Evolutionary conservation across 164 flowering plant genomes (phyloP).

Genomic region (Protea cynaroides): DNA sequence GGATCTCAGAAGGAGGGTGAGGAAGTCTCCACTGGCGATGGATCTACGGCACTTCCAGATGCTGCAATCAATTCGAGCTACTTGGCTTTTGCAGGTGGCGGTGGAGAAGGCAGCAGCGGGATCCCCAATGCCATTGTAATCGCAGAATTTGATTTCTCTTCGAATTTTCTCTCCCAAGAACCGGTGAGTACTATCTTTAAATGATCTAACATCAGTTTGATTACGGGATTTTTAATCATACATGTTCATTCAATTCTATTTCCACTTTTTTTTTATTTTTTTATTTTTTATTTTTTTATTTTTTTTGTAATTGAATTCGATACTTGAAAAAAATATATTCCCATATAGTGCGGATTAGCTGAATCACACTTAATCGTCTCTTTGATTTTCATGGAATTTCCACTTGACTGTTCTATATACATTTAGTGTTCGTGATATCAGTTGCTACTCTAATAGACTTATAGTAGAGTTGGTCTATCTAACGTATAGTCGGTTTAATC

Average conservation of each 20-base stretch:
- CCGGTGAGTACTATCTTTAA: too few species aligned
- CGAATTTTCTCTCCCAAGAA: conserved; percentile 51
- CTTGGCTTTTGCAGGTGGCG: conserved; percentile 76
- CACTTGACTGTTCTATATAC: too few species aligned
- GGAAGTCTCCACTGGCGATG: conserved; percentile 8
- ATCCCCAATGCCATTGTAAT: conserved; percentile 69
- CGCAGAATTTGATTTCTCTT: conserved; percentile 44
- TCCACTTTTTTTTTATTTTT: too few species aligned
- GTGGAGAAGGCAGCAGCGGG: conserved; percentile 87
- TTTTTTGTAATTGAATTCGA: too few species aligned
- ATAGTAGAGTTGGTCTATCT: too few species aligned
- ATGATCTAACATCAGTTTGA: too few species aligned
- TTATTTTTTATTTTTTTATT: too few species aligned
- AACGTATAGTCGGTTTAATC: not conserved
- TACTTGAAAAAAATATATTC: too few species aligned
- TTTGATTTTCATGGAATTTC: not conserved
- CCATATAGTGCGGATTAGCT: not conserved
- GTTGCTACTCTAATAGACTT: too few species aligned
- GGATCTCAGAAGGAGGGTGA: conserved; percentile 6
- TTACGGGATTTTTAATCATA: too few species aligned
- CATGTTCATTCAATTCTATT: too few species aligned
- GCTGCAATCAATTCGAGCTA: conserved; percentile 9
- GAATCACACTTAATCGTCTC: not conserved
- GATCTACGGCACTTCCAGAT: conserved; percentile 7
- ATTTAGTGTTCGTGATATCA: too few species aligned